Conservation (phyloP, 2,329 filamentous ascomycete species). For the Epichloe baconii region DNA sequence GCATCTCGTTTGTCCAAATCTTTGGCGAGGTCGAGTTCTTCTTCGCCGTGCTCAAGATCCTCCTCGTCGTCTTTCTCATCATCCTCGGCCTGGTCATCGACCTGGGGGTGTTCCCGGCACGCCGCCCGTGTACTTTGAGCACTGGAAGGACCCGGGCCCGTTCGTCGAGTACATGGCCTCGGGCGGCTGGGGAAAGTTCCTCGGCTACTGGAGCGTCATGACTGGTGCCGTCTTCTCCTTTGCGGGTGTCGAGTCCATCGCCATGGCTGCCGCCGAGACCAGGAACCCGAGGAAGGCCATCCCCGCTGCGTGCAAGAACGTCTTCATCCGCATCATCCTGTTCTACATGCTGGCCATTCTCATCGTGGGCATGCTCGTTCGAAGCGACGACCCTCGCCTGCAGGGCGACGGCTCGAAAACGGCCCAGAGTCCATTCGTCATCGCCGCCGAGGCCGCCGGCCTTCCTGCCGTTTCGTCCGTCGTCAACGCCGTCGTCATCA, state of each 20-base stretch:
- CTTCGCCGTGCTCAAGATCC: slow-evolving; percentile 42
- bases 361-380: slow-evolving; percentile 56
- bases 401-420: slow-evolving; percentile 27
- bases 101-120: slow-evolving; percentile 47
- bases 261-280: slow-evolving; percentile 49
- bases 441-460: slow-evolving; percentile 54
- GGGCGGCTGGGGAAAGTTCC: slow-evolving; percentile 47
- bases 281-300: slow-evolving; percentile 40
- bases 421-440: slow-evolving; percentile 51
- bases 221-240: slow-evolving; percentile 55
- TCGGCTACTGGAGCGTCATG: slow-evolving; percentile 52
- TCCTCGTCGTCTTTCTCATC: slow-evolving; percentile 48
- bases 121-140: slow-evolving; percentile 49
- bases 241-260: slow-evolving; percentile 49
- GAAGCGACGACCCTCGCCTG: slow-evolving; percentile 42
- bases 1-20: slow-evolving; percentile 43
- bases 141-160: slow-evolving; percentile 56
- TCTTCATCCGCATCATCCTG: slow-evolving; percentile 44
- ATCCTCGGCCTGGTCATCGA: slow-evolving; percentile 50
- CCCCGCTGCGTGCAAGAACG: slow-evolving; percentile 41
- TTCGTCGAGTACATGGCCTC: slow-evolving; percentile 52
- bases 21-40: slow-evolving; percentile 46
- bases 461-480: slow-evolving; percentile 56
- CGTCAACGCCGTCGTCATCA: slow-evolving; percentile 66
- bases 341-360: slow-evolving; percentile 55